Evolutionary conservation across 108 stramenopile species (phyloP).

Genomic region (Schizochytrium sp.): DNA sequence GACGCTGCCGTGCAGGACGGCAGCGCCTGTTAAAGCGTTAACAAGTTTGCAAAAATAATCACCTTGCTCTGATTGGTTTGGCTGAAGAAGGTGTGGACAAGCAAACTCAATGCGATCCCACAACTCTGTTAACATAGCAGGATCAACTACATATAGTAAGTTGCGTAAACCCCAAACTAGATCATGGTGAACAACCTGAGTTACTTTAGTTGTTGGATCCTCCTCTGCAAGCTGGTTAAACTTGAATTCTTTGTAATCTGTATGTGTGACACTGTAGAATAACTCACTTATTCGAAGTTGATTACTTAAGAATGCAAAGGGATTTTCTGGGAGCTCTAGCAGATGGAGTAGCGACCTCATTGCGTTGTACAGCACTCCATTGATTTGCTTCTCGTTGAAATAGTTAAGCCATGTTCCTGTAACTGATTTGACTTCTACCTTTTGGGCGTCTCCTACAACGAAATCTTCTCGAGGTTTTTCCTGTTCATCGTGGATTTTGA

Average conservation of each 20-base stretch:
- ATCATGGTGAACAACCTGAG: background rate
- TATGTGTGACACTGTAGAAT: constrained; percentile 19
- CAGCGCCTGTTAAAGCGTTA: constrained; percentile 33
- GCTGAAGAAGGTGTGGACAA: background rate
- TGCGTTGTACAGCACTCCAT: constrained; percentile 9
- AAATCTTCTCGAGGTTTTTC: background rate
- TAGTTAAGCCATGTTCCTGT: constrained; percentile 49
- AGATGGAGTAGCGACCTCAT: constrained; percentile 21
- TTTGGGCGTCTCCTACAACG: constrained; percentile 31
- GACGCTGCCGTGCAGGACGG: constrained; percentile 40
- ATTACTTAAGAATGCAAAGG: constrained; percentile 48
- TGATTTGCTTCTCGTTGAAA: constrained; percentile 35
- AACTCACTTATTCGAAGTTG: constrained; percentile 46
- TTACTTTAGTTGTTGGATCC: constrained; percentile 1
- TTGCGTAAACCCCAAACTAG: background rate
- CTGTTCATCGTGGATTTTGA: background rate
- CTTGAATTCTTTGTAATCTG: background rate
- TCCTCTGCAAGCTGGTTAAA: background rate
- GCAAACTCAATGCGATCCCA: background rate
- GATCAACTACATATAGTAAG: background rate
- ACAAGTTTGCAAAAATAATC: background rate
- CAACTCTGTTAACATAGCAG: background rate
- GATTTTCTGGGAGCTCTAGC: constrained; percentile 53
- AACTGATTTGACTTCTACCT: constrained; percentile 4
- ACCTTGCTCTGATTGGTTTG: background rate